Evolutionary conservation across 2,329 filamentous ascomycete genomes (phyloP).

Genomic region (Nigrograna mackinnonii): DNA sequence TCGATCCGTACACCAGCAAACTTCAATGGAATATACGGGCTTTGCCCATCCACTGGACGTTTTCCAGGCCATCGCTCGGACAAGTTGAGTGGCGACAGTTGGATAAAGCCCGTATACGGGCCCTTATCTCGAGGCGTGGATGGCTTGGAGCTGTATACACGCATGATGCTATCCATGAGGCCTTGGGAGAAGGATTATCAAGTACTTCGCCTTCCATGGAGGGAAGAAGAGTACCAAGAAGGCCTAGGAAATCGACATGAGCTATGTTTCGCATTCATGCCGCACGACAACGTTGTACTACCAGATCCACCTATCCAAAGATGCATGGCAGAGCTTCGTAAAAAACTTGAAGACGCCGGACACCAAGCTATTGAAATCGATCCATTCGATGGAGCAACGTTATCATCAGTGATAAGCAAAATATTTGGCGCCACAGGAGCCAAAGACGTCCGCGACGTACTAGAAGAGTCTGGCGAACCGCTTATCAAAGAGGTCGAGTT

Average conservation of each 20-base stretch:
- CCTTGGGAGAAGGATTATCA: neutral
- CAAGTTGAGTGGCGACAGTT: neutral
- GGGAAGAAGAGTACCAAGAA: neutral
- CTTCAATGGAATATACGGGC: conserved; percentile 63
- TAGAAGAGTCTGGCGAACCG: neutral
- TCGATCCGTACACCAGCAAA: conserved; percentile 61
- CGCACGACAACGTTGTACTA: neutral
- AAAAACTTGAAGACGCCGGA: neutral
- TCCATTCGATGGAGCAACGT: neutral
- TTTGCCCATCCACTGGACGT: neutral
- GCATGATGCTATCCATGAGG: neutral
- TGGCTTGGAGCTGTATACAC: neutral
- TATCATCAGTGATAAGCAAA: neutral
- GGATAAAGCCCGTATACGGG: neutral
- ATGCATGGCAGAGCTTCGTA: neutral
- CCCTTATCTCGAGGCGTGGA: neutral
- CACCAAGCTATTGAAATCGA: neutral
- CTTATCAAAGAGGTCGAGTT: neutral
- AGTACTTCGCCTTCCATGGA: neutral
- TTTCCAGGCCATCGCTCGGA: neutral
- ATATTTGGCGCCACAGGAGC: neutral
- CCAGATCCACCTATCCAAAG: neutral
- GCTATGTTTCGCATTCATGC: neutral
- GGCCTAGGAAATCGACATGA: neutral
- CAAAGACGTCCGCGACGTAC: neutral